Conservation (phyloP, 768 basidiomycete genomes). For the Tylopilus subfusipes region DNA sequence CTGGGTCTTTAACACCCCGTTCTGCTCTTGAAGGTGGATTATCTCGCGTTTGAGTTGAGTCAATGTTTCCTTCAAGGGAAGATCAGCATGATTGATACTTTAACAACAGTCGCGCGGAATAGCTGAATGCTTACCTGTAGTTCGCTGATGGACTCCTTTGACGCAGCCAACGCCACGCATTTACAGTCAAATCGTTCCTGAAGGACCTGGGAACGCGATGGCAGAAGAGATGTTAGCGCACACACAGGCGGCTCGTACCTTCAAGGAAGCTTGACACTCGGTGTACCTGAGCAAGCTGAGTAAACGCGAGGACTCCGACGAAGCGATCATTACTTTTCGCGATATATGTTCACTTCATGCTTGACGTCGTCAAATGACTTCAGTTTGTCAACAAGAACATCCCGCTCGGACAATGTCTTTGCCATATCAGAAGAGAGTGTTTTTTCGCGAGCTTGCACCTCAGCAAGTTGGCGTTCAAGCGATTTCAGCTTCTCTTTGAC, state of each 20-base stretch:
- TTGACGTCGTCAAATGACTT: conserved; percentile 16
- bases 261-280: conserved; percentile 21
- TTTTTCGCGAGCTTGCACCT: conserved; percentile 18
- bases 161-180: conserved; percentile 46
- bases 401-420: conserved; percentile 17
- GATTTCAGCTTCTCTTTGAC: conserved; percentile 12
- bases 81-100: not conserved
- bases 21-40: conserved; percentile 21
- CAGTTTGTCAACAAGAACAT: conserved; percentile 22
- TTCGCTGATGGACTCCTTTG: conserved; percentile 54
- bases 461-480: conserved; percentile 16
- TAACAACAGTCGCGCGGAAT: not conserved
- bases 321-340: conserved; percentile 23
- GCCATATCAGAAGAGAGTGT: conserved; percentile 14
- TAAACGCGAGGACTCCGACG: not conserved
- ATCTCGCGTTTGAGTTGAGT: conserved; percentile 16
- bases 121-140: conserved; percentile 36
- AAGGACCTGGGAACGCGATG: conserved; percentile 35
- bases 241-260: conserved; percentile 14
- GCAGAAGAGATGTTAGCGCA: not conserved
- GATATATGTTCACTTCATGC: conserved; percentile 19
- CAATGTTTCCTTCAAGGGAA: conserved; percentile 13
- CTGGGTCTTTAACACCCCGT: conserved; percentile 13
- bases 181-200: conserved; percentile 64
- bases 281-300: conserved; percentile 13